Conservation (phyloP, 805 yeast species). For the Pichia cephalocereana region DNA sequence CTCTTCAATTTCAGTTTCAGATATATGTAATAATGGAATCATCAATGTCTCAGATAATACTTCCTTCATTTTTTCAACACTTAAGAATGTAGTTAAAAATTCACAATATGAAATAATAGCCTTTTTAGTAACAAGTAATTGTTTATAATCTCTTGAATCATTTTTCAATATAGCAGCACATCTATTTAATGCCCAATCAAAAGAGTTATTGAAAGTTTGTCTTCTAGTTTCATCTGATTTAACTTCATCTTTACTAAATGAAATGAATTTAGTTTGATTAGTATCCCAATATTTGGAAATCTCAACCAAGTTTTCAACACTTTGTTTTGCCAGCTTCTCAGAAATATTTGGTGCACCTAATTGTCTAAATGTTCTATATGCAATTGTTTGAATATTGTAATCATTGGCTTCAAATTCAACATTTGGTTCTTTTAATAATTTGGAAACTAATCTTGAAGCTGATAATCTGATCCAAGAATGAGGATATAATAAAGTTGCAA, state of each 20-base stretch:
- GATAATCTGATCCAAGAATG: conserved; percentile 84
- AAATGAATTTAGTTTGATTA: conserved; percentile 29
- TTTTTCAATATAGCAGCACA: conserved; percentile 55
- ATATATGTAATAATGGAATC: conserved; percentile 24
- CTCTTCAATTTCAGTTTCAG: conserved; percentile 25
- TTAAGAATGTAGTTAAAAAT: conserved; percentile 42
- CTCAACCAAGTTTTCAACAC: conserved; percentile 56
- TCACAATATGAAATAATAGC: conserved; percentile 65
- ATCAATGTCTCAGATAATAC: conserved; percentile 29
- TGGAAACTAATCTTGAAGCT: conserved; percentile 51
- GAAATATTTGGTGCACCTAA: conserved; percentile 69
- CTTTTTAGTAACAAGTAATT: conserved; percentile 51
- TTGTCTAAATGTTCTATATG: conserved; percentile 64
- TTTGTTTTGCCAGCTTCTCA: conserved; percentile 52
- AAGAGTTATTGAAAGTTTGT: conserved; percentile 28
- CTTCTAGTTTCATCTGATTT: conserved; percentile 12
- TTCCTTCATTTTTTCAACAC: conserved; percentile 30
- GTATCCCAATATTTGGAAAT: conserved; percentile 56
- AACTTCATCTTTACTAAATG: conserved; percentile 8
- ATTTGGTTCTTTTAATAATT: conserved; percentile 31
- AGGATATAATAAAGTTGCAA: conserved; percentile 62
- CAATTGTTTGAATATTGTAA: conserved; percentile 47
- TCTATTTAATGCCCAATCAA: conserved; percentile 57
- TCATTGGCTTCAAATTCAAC: conserved; percentile 34
- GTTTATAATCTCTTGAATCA: conserved; percentile 45